phyloP scores from a whole-genome alignment of 257 asterid species.

The Solanum arcanum region DNA sequence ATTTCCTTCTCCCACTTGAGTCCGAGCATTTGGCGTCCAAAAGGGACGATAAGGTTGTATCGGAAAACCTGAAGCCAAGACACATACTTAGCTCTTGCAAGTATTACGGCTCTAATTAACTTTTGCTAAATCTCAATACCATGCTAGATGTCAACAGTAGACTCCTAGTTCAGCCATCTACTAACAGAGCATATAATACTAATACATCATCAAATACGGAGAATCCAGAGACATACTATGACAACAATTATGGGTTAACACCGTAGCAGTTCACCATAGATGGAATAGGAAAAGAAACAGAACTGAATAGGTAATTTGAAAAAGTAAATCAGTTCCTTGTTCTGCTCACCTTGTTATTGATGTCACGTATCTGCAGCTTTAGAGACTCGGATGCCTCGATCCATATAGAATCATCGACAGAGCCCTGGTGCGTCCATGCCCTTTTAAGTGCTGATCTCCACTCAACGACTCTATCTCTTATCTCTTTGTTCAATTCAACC shows the following conservation, averaged over 20 bases:
- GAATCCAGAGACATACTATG: background rate
- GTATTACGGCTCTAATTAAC: no score
- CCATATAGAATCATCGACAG: slow-evolving; percentile 43
- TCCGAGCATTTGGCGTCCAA: slow-evolving; percentile 78
- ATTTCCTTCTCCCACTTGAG: slow-evolving; percentile 83
- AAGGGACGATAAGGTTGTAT: slow-evolving; percentile 81
- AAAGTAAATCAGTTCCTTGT: background rate
- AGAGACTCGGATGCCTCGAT: slow-evolving; percentile 45
- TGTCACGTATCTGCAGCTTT: slow-evolving; percentile 53
- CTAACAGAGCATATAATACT: background rate
- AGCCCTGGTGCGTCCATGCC: slow-evolving; percentile 34
- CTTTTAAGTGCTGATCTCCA: slow-evolving; percentile 60
- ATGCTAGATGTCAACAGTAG: background rate
- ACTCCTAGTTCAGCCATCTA: background rate
- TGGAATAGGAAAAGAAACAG: background rate
- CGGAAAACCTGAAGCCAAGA: slow-evolving; percentile 43
- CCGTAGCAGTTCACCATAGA: background rate
- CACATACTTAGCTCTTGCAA: background rate
- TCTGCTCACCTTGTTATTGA: slow-evolving; percentile 50
- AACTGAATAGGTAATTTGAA: background rate
- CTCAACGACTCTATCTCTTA: slow-evolving; percentile 32
- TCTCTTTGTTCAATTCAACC: slow-evolving; percentile 88
- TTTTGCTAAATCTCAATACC: no score
- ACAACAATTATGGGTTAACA: background rate
- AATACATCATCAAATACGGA: background rate